Evolutionary conservation across 768 basidiomycete species (phyloP).

Genomic region (Ramaria rubella): DNA sequence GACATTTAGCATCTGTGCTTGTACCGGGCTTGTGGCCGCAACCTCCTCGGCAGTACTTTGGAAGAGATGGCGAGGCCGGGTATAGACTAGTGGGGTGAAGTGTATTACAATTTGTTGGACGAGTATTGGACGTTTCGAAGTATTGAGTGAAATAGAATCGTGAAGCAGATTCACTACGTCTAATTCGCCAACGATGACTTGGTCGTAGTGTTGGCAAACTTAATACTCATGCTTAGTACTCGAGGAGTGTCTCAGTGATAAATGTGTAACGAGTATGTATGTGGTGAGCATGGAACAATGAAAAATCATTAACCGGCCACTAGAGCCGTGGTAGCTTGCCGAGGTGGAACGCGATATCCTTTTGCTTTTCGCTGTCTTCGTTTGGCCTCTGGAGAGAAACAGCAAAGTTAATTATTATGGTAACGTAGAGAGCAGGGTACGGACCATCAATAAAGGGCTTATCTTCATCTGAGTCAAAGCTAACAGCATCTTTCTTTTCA

Average conservation of each 20-base stretch:
- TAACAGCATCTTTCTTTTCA: conserved; percentile 32
- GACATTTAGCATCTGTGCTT: conserved; percentile 53
- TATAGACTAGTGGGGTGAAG: conserved; percentile 35
- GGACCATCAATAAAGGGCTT: conserved; percentile 70
- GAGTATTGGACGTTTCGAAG: not conserved
- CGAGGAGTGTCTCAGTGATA: not conserved
- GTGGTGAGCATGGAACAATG: not conserved
- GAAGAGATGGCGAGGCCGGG: conserved; percentile 53
- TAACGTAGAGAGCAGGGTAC: conserved; percentile 22
- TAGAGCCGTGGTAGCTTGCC: conserved; percentile 30
- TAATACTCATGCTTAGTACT: not conserved
- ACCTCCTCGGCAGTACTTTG: conserved; percentile 43
- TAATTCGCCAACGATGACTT: no score
- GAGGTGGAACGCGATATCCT: conserved; percentile 60
- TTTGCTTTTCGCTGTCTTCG: conserved; percentile 71
- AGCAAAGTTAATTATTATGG: conserved; percentile 10
- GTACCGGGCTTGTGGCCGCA: conserved; percentile 37
- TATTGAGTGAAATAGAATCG: no score
- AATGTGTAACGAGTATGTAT: not conserved
- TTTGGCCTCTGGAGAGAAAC: conserved; percentile 49
- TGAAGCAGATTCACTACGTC: no score
- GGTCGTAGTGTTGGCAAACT: no score
- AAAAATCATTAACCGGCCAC: conserved; percentile 14
- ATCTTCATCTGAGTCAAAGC: conserved; percentile 76
- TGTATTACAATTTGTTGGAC: not conserved